Conservation (phyloP, 1,284 basidiomycete genomes). For the Cutaneotrichosporon sp. region DNA sequence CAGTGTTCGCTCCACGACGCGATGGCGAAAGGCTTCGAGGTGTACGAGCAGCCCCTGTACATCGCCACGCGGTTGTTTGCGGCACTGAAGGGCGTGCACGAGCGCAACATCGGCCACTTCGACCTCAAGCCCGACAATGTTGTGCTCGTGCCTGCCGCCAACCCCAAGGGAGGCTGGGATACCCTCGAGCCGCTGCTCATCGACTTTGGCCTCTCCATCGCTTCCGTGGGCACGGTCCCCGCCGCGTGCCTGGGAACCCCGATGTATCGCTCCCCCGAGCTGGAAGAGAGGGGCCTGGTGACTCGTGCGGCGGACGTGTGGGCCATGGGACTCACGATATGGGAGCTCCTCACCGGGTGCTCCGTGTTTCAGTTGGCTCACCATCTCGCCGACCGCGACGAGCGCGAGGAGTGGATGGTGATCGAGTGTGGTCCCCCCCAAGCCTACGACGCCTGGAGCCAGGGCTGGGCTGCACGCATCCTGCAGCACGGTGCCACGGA, state of each 20-base stretch:
- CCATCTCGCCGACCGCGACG: neutral
- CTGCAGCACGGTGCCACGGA: too few relatives aligned
- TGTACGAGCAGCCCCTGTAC: too few relatives aligned
- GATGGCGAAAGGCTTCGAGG: too few relatives aligned
- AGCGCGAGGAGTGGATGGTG: neutral
- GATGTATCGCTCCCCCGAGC: neutral
- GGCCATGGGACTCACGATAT: neutral
- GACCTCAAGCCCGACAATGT: slow-evolving; percentile 11
- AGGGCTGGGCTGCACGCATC: too few relatives aligned
- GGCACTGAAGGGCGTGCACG: neutral
- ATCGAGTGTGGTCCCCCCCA: too few relatives aligned
- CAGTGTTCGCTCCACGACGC: too few relatives aligned
- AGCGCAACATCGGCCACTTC: neutral
- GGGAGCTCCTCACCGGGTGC: neutral
- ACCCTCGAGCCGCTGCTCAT: neutral
- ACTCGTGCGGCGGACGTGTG: neutral
- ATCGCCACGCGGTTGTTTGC: too few relatives aligned
- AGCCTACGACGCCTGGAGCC: too few relatives aligned
- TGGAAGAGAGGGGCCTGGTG: neutral
- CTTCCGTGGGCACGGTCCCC: neutral
- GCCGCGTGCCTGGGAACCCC: neutral
- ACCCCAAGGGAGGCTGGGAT: too few relatives aligned
- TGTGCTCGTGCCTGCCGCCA: neutral
- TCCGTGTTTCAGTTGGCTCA: neutral
- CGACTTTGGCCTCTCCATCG: slow-evolving; percentile 1